Conservation (phyloP, 2,329 filamentous ascomycete species). For the Aureobasidium sp. region DNA sequence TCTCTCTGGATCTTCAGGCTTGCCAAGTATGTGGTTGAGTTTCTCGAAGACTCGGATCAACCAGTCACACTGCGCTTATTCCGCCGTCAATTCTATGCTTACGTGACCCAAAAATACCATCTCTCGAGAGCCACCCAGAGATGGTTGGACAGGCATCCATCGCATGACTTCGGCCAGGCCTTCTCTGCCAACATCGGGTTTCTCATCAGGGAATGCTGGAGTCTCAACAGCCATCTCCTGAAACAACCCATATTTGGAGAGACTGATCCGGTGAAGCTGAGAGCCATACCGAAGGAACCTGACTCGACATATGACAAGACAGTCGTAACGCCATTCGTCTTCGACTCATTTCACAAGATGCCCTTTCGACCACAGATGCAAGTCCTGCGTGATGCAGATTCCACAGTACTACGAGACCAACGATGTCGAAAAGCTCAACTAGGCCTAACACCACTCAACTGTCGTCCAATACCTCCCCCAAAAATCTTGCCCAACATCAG, state of each 20-base stretch:
- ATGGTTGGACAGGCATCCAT: constrained; percentile 47
- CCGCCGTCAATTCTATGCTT: constrained; percentile 45
- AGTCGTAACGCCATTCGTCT: constrained; percentile 61
- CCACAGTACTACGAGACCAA: constrained; percentile 22
- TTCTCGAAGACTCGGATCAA: constrained; percentile 31
- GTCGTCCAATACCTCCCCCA: background rate
- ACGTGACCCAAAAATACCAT: constrained; percentile 44
- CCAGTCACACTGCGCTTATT: constrained; percentile 50
- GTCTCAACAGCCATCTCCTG: constrained; percentile 32
- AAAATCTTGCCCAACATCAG: background rate
- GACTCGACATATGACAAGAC: constrained; percentile 36
- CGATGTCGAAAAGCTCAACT: constrained; percentile 10
- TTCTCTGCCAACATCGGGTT: constrained; percentile 54
- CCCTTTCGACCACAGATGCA: constrained; percentile 48
- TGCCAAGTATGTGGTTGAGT: constrained; percentile 65
- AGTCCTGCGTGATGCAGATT: constrained; percentile 15
- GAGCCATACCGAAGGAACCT: constrained; percentile 22
- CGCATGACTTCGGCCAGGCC: constrained; percentile 53
- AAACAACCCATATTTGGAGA: constrained; percentile 32
- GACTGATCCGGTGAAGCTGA: constrained; percentile 22
- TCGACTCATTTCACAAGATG: constrained; percentile 55
- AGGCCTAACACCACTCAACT: constrained; percentile 19
- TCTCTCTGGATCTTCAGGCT: constrained; percentile 66
- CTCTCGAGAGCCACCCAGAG: constrained; percentile 35
- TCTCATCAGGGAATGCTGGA: constrained; percentile 54